Conservation (phyloP, 345 rosid genomes). For the Syzygium aromaticum region DNA sequence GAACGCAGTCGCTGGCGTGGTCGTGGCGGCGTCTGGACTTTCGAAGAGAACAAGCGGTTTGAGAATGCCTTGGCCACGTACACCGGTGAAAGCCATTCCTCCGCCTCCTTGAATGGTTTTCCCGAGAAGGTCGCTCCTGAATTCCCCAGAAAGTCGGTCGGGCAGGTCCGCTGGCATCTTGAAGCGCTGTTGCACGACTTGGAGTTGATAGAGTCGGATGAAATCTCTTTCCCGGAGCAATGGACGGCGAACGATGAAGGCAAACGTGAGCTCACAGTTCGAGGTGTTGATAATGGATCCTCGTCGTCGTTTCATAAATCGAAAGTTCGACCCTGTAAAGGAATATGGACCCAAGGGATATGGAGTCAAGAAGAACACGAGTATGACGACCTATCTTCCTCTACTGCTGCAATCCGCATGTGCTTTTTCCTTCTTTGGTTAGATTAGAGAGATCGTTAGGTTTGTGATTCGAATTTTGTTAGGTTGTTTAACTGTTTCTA, state of each 20-base stretch:
- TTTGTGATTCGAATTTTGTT: not conserved
- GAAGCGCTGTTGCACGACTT: not conserved
- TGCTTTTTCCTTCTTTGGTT: not conserved
- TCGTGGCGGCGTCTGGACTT: not conserved
- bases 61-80: not conserved
- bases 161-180: not conserved
- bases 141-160: not conserved
- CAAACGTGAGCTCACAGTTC: not conserved
- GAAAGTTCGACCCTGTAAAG: not conserved
- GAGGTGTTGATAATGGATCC: not conserved
- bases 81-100: not conserved
- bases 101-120: not conserved
- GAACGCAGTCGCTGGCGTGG: not conserved
- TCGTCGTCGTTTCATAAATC: not conserved
- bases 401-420: not conserved
- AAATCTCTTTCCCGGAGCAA: not conserved
- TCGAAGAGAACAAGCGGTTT: conserved; percentile 3
- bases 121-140: not conserved
- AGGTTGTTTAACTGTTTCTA: not conserved
- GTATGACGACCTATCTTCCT: not conserved
- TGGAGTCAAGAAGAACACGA: not conserved
- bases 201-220: not conserved
- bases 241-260: not conserved
- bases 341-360: not conserved
- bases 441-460: not conserved